A percentile compares a stretch with the other conserved stretches of the same genome.
phyloP scores from a whole-genome alignment of 2,329 filamentous ascomycete genomes.

The Reticulascus tulasneorum region DNA sequence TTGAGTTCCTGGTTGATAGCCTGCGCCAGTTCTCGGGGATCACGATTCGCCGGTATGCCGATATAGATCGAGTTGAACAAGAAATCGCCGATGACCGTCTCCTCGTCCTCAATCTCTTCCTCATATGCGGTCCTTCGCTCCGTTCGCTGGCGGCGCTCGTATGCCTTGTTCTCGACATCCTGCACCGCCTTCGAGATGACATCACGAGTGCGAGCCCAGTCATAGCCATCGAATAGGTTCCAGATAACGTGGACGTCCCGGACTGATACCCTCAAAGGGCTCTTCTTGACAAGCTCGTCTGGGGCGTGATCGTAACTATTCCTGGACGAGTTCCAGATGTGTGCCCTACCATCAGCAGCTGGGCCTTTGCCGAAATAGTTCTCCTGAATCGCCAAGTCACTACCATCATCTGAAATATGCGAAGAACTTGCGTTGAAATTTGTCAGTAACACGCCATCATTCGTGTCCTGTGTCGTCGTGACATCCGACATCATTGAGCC shows the following conservation, averaged over 20 bases:
- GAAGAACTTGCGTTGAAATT: slow-evolving; percentile 30
- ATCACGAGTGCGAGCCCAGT: slow-evolving; percentile 86
- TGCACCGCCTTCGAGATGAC: slow-evolving; percentile 84
- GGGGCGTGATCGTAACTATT: slow-evolving; percentile 70
- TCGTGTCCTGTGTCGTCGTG: slow-evolving; percentile 37
- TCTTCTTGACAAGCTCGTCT: slow-evolving; percentile 55
- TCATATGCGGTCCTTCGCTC: slow-evolving; percentile 50
- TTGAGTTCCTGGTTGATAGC: slow-evolving; percentile 88
- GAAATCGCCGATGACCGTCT: slow-evolving; percentile 87
- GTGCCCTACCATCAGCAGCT: slow-evolving; percentile 61
- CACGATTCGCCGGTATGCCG: slow-evolving; percentile 79
- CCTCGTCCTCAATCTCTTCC: slow-evolving; percentile 73
- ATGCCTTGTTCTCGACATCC: slow-evolving; percentile 77
- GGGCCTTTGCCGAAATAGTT: slow-evolving; percentile 69
- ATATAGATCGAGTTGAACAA: slow-evolving; percentile 99
- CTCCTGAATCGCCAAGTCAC: slow-evolving; percentile 69
- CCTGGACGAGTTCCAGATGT: slow-evolving; percentile 74
- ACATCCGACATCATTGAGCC: slow-evolving; percentile 33
- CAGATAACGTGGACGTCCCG: slow-evolving; percentile 91
- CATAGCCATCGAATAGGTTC: slow-evolving; percentile 97
- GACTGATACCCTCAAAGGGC: slow-evolving; percentile 72
- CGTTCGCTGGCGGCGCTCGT: slow-evolving; percentile 63
- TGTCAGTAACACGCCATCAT: slow-evolving; percentile 42
- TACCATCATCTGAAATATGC: slow-evolving; percentile 46
- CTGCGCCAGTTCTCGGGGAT: slow-evolving; percentile 74